Evolutionary conservation across 1,139 yeast species (phyloP).

Genomic region (Pichia sp.): DNA sequence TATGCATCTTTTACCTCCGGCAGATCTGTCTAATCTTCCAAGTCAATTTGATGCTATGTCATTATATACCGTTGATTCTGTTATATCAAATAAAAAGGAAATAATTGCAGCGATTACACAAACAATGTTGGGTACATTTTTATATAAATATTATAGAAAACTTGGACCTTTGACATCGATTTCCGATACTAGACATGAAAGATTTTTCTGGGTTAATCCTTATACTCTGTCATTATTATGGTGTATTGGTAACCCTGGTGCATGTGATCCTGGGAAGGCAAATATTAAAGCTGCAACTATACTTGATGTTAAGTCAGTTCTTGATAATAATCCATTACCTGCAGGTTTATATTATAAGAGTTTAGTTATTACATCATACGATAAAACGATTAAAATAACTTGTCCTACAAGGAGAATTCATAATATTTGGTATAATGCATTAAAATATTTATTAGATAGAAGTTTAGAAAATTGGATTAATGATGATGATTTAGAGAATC

Average conservation of each 20-base stretch:
- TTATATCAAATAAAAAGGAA: constrained; percentile 63
- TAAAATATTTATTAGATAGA: constrained; percentile 67
- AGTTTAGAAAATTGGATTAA: constrained; percentile 50
- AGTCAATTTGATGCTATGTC: constrained; percentile 16
- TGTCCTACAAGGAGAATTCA: constrained; percentile 86
- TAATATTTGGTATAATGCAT: constrained; percentile 84
- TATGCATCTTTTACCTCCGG: constrained; percentile 2
- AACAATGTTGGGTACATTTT: constrained; percentile 86
- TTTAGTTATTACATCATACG: constrained; percentile 66
- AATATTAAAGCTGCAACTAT: constrained; percentile 80
- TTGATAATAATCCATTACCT: constrained; percentile 82
- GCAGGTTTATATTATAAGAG: constrained; percentile 86
- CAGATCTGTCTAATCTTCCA: constrained; percentile 6
- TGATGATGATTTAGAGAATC: constrained; percentile 25
- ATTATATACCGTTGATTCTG: constrained; percentile 43
- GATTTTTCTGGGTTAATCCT: constrained; percentile 97
- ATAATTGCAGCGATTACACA: constrained; percentile 88
- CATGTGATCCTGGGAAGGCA: constrained; percentile 57
- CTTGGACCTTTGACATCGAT: constrained; percentile 69
- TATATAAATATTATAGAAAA: constrained; percentile 78
- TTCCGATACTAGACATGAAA: constrained; percentile 76
- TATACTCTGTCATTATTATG: constrained; percentile 86
- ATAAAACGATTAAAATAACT: constrained; percentile 66
- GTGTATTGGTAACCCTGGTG: constrained; percentile 77
- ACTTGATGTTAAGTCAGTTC: constrained; percentile 67